Evolutionary conservation across 2,329 filamentous ascomycete species (phyloP).

Genomic region (Ophiostoma australiae): DNA sequence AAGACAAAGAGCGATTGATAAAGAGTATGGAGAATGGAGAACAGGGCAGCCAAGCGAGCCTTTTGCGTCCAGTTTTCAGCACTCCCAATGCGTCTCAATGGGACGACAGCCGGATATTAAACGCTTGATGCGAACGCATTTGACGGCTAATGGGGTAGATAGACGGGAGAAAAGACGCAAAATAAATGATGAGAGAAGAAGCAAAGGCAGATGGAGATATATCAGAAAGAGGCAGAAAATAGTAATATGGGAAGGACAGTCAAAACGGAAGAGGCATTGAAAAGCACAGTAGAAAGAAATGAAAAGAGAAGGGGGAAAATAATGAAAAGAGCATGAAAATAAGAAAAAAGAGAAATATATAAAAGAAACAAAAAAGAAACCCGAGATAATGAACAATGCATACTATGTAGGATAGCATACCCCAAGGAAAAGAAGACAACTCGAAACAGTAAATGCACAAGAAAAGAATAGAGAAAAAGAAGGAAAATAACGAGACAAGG

Average conservation of each 20-base stretch:
- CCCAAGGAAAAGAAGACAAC: not conserved
- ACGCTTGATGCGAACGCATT: not conserved
- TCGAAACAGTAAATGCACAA: not conserved
- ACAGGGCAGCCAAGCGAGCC: not conserved
- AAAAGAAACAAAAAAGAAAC: not conserved
- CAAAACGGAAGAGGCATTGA: no score
- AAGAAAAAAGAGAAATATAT: not conserved
- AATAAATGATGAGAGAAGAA: not conserved
- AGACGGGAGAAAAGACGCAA: not conserved
- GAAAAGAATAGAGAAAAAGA: not conserved
- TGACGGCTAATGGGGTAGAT: not conserved
- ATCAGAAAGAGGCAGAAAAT: no score
- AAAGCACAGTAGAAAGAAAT: no score
- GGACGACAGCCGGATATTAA: not conserved
- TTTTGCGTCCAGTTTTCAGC: not conserved
- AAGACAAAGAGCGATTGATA: conserved; percentile 15
- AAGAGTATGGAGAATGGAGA: not conserved
- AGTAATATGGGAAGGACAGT: no score
- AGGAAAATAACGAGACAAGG: not conserved
- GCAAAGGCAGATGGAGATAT: no score
- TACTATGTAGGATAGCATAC: not conserved
- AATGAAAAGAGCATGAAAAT: not conserved
- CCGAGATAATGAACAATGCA: not conserved
- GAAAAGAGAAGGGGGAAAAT: no score
- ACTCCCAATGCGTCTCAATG: not conserved